phyloP scores from a whole-genome alignment of 495 filamentous ascomycete genomes.

The Collariella sp. region DNA sequence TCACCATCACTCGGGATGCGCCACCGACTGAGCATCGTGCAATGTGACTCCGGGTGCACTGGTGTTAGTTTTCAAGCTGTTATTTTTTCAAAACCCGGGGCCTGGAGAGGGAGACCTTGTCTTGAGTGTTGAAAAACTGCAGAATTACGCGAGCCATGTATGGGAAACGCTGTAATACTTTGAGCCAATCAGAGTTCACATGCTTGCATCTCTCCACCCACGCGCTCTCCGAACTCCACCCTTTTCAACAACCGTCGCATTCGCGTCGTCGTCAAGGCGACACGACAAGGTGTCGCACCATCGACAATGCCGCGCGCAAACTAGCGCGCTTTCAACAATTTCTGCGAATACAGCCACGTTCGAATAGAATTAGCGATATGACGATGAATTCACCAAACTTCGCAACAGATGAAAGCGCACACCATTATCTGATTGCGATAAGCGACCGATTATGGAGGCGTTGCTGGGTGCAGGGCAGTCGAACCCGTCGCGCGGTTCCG shows the following conservation, averaged over 20 bases:
- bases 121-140: conserved; percentile 13
- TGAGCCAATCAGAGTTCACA: background rate
- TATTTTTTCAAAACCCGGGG: conserved; percentile 18
- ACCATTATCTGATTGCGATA: background rate
- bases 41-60: conserved; percentile 20
- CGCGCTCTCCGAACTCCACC: too few relatives aligned
- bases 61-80: conserved; percentile 13
- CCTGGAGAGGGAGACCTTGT: conserved; percentile 15
- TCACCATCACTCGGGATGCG: background rate
- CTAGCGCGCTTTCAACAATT: too few relatives aligned
- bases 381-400: too few relatives aligned
- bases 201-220: background rate
- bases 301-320: too few relatives aligned
- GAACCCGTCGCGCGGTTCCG: conserved; percentile 28
- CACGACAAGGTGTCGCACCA: too few relatives aligned
- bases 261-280: too few relatives aligned
- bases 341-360: too few relatives aligned
- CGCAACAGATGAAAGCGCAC: background rate
- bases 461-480: conserved; percentile 26
- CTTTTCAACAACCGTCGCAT: too few relatives aligned
- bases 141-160: conserved; percentile 11
- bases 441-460: conserved; percentile 27
- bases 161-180: conserved; percentile 9
- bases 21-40: conserved; percentile 15
- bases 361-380: too few relatives aligned